Evolutionary conservation across 2,329 filamentous ascomycete genomes (phyloP), one percentile per base, ranked within the genome.

Genomic region (Rhexocercosporidium sp.): DNA sequence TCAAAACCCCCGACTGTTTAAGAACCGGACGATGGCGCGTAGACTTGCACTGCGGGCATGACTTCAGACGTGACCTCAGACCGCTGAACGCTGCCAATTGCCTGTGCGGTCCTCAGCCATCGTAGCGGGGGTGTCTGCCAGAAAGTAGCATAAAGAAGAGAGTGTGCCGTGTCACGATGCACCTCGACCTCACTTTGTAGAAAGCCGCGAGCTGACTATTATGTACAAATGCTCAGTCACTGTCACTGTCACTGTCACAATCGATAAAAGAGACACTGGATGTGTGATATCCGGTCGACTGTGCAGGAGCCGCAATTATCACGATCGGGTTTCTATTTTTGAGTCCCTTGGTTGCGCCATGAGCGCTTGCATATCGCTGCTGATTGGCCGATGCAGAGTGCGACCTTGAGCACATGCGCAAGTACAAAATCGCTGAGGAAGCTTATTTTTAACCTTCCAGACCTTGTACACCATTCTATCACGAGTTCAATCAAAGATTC

Each of bases 231-330:
- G 56, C 56, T 46, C 37, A 20, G 56, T 46, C 46, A 37, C 29
- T n/a, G 39, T 20, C 46, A 62, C 46, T 25, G 46, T 47, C 59
- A 46, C 29, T 49, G 46, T 61, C 59, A 61, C 41, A 61, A 49
- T 47, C 44, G 44, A 49, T 61, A 34, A 61, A n/a, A 34, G 8
- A 46, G 59, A n/a, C 59, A 41, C 37, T 34, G 59, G 44, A 56
- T 34, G n/a, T 56, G 53, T 56, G 56, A 59, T 59, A 46, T 20
- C 22, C 11, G 56, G 16, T 59, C 37, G 46, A 46, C 27, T 22
- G 53, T 56, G 53, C 53, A 56, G 29, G 53, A 46, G 41, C 59
- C 27, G 20, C 27, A 27, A 61, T 47, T 49, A n/a, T 49, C 27
- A 61, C 46, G 27, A 22, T 49, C 16, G n/a, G 27, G n/a, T 25